phyloP scores from a whole-genome alignment of 1,284 basidiomycete genomes.

The Entoloma clypeatum region DNA sequence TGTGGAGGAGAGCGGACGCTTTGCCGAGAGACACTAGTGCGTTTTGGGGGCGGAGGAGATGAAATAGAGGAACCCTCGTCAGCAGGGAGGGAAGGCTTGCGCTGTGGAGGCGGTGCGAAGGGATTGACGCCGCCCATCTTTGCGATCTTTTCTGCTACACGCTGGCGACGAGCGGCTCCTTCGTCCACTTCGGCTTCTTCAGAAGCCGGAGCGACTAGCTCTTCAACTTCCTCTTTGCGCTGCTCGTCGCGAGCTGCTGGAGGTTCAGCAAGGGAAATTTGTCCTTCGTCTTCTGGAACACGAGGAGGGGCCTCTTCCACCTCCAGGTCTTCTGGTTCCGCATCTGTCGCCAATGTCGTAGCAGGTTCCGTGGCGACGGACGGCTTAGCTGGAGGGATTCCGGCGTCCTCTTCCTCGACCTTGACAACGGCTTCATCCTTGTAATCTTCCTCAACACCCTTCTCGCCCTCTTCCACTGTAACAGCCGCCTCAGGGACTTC shows the following conservation, averaged over 20 bases:
- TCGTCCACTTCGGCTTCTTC: constrained; percentile 46
- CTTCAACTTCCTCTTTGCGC: constrained; percentile 6
- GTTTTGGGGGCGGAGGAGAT: constrained; percentile 15
- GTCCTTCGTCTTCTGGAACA: background rate
- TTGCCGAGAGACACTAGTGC: constrained; percentile 15
- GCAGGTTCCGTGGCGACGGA: background rate
- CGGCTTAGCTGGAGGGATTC: background rate
- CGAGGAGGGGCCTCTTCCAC: background rate
- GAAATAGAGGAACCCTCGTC: constrained; percentile 13
- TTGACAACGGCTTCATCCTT: constrained; percentile 11
- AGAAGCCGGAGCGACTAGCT: constrained; percentile 11
- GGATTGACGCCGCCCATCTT: constrained; percentile 68
- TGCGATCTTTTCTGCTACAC: constrained; percentile 58
- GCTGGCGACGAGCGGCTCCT: constrained; percentile 47
- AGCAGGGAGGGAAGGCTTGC: constrained; percentile 22
- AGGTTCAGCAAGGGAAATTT: background rate
- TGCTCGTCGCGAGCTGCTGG: background rate
- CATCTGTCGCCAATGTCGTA: background rate
- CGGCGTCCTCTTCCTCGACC: constrained; percentile 3
- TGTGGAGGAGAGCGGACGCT: constrained; percentile 10
- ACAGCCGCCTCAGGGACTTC: constrained; percentile 7
- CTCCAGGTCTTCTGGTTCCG: constrained; percentile 1
- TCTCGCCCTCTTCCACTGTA: constrained; percentile 8
- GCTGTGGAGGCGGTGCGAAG: constrained; percentile 40
- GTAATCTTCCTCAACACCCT: constrained; percentile 19